A percentile compares a stretch with the other conserved stretches of the same genome.
Evolutionary conservation across 2,329 filamentous ascomycete genomes (phyloP).

Genomic region (Penicillium sp.): DNA sequence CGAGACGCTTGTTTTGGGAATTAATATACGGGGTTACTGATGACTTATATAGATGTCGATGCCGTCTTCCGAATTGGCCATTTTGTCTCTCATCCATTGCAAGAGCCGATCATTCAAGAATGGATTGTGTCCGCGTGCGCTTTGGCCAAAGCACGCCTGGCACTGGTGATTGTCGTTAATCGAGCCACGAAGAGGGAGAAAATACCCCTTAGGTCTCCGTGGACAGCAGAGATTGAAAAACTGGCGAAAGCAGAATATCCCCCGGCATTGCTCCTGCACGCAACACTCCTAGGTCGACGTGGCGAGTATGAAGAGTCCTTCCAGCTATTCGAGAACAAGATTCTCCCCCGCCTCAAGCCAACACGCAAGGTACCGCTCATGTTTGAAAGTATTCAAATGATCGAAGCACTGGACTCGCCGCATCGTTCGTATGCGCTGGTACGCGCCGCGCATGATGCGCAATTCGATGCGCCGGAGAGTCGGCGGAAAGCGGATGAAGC

Average conservation of each 20-base stretch:
- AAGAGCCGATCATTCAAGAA: constrained; percentile 10
- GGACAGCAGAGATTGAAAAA: constrained; percentile 25
- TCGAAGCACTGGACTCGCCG: constrained; percentile 25
- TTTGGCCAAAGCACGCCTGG: constrained; percentile 24
- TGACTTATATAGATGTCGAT: constrained; percentile 25
- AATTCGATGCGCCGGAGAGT: constrained; percentile 1
- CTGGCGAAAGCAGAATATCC: constrained; percentile 33
- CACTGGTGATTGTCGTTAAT: constrained; percentile 21
- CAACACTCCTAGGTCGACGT: constrained; percentile 29
- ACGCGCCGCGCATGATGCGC: constrained; percentile 7
- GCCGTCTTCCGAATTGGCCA: constrained; percentile 30
- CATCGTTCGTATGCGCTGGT: constrained; percentile 33
- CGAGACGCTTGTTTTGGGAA: not conserved
- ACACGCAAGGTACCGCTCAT: not conserved
- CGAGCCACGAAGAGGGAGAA: constrained; percentile 10
- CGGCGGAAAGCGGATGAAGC: constrained; percentile 24
- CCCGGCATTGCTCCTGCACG: constrained; percentile 34
- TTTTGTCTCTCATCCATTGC: constrained; percentile 2
- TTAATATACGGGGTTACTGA: not conserved
- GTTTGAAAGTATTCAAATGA: constrained; percentile 17
- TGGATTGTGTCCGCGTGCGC: constrained; percentile 30
- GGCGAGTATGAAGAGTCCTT: constrained; percentile 27
- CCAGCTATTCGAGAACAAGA: constrained; percentile 28
- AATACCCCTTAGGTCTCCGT: constrained; percentile 1
- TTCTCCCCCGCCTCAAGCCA: constrained; percentile 29